A percentile compares a stretch with the other conserved stretches of the same genome.
These are phyloP conservation scores for Phytophthora hibernalis DNA, from an alignment of 352 stramenopile genomes.

Conservation along the genomic window DNA sequence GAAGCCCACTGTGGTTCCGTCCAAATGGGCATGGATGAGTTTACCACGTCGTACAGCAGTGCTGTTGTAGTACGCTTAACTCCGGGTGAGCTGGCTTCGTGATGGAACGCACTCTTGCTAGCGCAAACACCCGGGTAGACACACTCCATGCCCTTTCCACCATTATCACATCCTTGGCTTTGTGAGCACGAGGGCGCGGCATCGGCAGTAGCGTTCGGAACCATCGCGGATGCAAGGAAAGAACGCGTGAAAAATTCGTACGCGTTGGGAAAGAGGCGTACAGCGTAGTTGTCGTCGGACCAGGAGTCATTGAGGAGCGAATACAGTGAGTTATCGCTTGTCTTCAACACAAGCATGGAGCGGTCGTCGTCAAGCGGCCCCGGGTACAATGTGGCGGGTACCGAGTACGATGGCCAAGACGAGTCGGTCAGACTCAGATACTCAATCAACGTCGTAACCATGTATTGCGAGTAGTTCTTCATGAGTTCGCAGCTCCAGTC, in stretches of 20 bases:
- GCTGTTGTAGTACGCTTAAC: conserved; percentile 57
- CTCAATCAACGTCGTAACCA: conserved; percentile 69
- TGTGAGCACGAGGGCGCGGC: conserved; percentile 52
- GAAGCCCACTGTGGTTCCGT: conserved; percentile 71
- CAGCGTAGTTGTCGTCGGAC: conserved; percentile 58
- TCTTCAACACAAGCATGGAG: conserved; percentile 61
- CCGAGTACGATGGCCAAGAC: conserved; percentile 61
- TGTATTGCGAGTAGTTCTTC: conserved; percentile 68
- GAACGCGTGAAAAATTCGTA: conserved; percentile 83
- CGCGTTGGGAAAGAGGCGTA: conserved; percentile 81
- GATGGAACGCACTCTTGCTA: conserved; percentile 68
- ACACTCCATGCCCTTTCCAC: conserved; percentile 70
- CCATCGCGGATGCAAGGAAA: conserved; percentile 71
- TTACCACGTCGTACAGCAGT: conserved; percentile 67
- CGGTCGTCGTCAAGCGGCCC: conserved; percentile 55
- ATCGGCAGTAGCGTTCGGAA: conserved; percentile 45
- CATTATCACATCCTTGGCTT: conserved; percentile 59
- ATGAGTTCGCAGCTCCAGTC: conserved; percentile 83
- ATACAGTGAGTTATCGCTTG: conserved; percentile 42
- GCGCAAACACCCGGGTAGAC: conserved; percentile 79
- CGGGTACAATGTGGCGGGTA: conserved; percentile 66
- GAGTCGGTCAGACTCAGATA: conserved; percentile 57
- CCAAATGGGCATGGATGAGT: conserved; percentile 79
- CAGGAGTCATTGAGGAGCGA: conserved; percentile 63
- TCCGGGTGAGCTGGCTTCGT: conserved; percentile 78